Conservation (phyloP, 2,329 filamentous ascomycete species). For the Aspergillus ibericus region DNA sequence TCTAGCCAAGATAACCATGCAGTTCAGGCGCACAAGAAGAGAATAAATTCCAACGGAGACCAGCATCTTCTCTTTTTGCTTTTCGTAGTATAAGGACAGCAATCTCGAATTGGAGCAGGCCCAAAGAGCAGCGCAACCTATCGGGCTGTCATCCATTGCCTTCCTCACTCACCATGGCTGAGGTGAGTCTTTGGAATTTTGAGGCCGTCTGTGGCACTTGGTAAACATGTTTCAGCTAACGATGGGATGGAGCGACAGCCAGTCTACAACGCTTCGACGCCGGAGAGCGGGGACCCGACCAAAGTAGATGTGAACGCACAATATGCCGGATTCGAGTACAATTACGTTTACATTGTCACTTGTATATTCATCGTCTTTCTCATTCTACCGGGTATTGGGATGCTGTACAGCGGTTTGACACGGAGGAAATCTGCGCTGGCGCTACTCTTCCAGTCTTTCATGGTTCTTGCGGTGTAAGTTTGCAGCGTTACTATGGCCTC, state of each 20-base stretch:
- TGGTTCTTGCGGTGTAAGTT: constrained; percentile 55
- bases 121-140: not conserved
- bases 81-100: not conserved
- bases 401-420: constrained; percentile 64
- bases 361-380: constrained; percentile 64
- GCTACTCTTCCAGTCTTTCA: constrained; percentile 62
- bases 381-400: constrained; percentile 66
- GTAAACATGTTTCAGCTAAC: not conserved
- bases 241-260: constrained; percentile 22
- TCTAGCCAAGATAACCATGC: not conserved
- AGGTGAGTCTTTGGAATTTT: not conserved
- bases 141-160: too few species aligned
- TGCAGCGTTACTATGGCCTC: not conserved
- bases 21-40: not conserved
- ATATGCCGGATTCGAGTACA: constrained; percentile 59
- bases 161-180: not conserved
- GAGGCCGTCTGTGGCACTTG: not conserved
- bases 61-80: not conserved
- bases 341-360: constrained; percentile 60
- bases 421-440: constrained; percentile 63
- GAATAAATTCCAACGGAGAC: not conserved
- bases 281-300: constrained; percentile 57
- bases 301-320: constrained; percentile 58
- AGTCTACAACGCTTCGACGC: constrained; percentile 39
- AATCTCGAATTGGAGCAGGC: not conserved